Conservation (phyloP, 441 rosid species). For the Croton laevigatus region DNA sequence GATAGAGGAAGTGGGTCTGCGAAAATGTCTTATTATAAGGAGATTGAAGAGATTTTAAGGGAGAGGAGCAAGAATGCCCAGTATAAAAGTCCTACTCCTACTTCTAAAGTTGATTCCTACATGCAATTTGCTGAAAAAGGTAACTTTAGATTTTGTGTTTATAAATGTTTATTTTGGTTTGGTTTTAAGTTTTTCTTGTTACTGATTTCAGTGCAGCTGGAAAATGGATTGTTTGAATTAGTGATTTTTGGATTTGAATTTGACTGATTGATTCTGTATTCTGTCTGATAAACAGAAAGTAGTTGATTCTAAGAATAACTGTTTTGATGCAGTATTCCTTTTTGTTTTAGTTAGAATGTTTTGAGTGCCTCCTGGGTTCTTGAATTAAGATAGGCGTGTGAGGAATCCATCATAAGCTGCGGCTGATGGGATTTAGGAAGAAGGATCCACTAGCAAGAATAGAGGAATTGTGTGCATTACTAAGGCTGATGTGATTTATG, state of each 20-base stretch:
- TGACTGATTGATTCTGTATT: not conserved
- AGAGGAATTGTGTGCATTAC: not conserved
- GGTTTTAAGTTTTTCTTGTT: not conserved
- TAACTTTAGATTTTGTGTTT: slow-evolving; percentile 20
- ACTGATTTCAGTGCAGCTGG: not conserved
- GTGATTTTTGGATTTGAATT: slow-evolving; percentile 2
- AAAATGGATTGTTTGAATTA: not conserved
- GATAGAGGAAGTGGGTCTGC: slow-evolving; percentile 72
- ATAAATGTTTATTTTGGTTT: not conserved
- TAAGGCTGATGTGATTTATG: slow-evolving; percentile 1
- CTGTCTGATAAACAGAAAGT: too few species aligned
- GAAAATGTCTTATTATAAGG: slow-evolving; percentile 77
- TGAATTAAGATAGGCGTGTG: not conserved
- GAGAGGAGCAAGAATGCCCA: slow-evolving; percentile 60
- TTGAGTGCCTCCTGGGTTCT: not conserved
- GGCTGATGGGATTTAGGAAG: slow-evolving; percentile 1
- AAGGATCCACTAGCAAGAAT: not conserved
- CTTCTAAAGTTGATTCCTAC: slow-evolving; percentile 70
- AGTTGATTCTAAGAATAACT: not conserved
- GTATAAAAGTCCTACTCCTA: slow-evolving; percentile 52
- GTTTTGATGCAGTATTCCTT: too few species aligned
- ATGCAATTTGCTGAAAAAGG: slow-evolving; percentile 69
- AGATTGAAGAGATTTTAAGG: slow-evolving; percentile 78
- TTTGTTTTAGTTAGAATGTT: not conserved
- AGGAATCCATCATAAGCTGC: not conserved